Conservation (phyloP, 1,284 basidiomycete species). For the Cryptococcus maquisensis region DNA sequence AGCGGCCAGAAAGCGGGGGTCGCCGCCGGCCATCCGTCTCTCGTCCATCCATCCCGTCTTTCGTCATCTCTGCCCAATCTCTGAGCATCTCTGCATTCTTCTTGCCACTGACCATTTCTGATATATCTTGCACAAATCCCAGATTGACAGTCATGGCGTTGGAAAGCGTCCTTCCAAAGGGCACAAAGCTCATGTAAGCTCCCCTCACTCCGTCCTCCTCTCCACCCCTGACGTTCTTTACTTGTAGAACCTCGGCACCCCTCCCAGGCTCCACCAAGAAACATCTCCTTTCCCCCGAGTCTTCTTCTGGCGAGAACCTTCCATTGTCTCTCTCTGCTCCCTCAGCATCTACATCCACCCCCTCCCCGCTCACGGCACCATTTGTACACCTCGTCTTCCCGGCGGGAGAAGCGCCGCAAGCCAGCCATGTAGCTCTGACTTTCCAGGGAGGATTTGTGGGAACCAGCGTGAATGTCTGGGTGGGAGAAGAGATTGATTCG, state of each 20-base stretch:
- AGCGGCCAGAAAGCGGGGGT: neutral
- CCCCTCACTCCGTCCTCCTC: neutral
- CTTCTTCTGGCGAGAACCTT: constrained; percentile 24
- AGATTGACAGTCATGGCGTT: constrained; percentile 1
- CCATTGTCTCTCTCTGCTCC: constrained; percentile 35
- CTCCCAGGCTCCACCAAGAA: constrained; percentile 28
- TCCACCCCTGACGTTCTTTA: neutral
- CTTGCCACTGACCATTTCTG: no score
- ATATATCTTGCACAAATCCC: no score
- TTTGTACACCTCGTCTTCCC: no score
- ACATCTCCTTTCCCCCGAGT: constrained; percentile 17
- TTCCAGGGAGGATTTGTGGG: constrained; percentile 50
- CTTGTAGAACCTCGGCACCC: constrained; percentile 22
- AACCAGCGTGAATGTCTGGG: constrained; percentile 28
- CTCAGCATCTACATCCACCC: constrained; percentile 35
- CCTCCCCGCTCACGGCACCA: constrained; percentile 27
- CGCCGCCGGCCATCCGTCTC: no score
- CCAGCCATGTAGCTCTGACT: constrained; percentile 39
- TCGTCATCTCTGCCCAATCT: no score
- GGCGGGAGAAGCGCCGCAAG: constrained; percentile 1
- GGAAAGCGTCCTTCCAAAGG: constrained; percentile 5
- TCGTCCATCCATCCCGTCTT: no score
- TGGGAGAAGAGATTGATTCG: constrained; percentile 26
- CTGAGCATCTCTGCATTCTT: no score
- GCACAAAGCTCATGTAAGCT: constrained; percentile 24